A percentile compares a stretch with the other conserved stretches of the same genome.
These are phyloP conservation scores for Cymbopogon flexuosus DNA, from an alignment of 202 grass and related monocot species.

Conservation along the genomic window DNA sequence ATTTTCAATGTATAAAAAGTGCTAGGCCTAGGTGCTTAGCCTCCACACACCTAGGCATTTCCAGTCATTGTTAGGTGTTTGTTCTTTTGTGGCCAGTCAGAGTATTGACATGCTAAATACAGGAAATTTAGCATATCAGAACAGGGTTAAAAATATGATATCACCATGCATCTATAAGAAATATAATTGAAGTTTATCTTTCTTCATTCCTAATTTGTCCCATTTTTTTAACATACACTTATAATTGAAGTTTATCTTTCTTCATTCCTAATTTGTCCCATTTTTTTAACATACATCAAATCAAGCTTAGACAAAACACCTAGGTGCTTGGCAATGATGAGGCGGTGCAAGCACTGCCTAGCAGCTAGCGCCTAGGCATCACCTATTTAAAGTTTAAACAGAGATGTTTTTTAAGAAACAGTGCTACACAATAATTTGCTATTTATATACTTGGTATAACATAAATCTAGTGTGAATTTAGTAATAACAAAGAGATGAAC, in stretches of 20 bases:
- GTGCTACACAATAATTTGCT: background rate
- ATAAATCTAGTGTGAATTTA: background rate
- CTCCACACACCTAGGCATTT: background rate
- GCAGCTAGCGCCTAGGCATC: background rate
- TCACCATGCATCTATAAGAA: background rate
- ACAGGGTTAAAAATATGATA: background rate
- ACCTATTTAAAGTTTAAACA: background rate
- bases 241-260: too few species aligned
- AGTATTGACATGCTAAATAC: background rate
- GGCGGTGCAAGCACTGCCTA: background rate
- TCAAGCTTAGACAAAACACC: background rate
- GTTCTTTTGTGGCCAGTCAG: background rate
- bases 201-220: too few species aligned
- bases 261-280: too few species aligned
- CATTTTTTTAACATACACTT: background rate
- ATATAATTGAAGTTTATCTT: background rate
- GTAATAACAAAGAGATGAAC: background rate
- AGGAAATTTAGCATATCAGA: background rate
- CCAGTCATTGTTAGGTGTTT: background rate
- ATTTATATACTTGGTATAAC: conserved; percentile 8
- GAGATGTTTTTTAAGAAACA: background rate
- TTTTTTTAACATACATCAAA: background rate
- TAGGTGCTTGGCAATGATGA: background rate
- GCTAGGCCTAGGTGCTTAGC: background rate
- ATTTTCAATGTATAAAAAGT: background rate